Evolutionary conservation across 495 filamentous ascomycete genomes (phyloP).

Genomic region (Xylaria intraflava): DNA sequence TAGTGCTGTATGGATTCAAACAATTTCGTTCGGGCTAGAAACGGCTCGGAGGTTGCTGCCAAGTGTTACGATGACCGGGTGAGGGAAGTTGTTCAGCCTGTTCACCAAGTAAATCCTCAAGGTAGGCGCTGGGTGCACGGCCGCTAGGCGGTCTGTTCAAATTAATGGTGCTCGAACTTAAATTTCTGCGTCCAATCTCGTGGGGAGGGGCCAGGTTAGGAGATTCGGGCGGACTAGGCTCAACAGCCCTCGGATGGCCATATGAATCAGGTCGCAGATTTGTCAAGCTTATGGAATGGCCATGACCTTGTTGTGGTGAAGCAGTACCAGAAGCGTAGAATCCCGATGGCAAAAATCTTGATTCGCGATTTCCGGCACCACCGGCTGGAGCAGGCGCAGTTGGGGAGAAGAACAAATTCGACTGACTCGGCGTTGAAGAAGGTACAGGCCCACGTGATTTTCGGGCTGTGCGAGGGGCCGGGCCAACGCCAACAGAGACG

Average conservation of each 20-base stretch:
- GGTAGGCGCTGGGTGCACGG: conserved; percentile 81
- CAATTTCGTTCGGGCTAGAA: background rate
- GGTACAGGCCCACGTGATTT: conserved; percentile 36
- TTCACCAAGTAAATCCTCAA: conserved; percentile 85
- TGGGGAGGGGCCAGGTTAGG: conserved; percentile 40
- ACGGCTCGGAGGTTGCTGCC: conserved; percentile 15
- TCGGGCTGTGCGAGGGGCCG: conserved; percentile 28
- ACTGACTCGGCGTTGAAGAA: conserved; percentile 42
- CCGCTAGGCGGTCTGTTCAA: conserved; percentile 58
- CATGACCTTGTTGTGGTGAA: conserved; percentile 43
- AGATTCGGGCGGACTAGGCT: conserved; percentile 50
- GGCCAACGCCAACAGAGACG: conserved; percentile 52
- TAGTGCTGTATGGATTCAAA: background rate
- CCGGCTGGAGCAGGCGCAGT: conserved; percentile 57
- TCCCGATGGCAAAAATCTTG: conserved; percentile 79
- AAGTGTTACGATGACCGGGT: conserved; percentile 18
- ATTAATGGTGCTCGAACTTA: conserved; percentile 66
- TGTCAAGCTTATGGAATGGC: conserved; percentile 46
- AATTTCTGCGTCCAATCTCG: conserved; percentile 34
- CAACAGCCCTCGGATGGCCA: conserved; percentile 40
- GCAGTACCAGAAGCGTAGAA: conserved; percentile 70
- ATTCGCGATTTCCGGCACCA: conserved; percentile 47
- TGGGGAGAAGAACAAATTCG: conserved; percentile 87
- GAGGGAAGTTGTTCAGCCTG: conserved; percentile 35
- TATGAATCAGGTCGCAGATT: conserved; percentile 48